Base-by-base conservation (phyloP, 2,329 filamentous ascomycete species). In the Alternaria viburni region DNA sequence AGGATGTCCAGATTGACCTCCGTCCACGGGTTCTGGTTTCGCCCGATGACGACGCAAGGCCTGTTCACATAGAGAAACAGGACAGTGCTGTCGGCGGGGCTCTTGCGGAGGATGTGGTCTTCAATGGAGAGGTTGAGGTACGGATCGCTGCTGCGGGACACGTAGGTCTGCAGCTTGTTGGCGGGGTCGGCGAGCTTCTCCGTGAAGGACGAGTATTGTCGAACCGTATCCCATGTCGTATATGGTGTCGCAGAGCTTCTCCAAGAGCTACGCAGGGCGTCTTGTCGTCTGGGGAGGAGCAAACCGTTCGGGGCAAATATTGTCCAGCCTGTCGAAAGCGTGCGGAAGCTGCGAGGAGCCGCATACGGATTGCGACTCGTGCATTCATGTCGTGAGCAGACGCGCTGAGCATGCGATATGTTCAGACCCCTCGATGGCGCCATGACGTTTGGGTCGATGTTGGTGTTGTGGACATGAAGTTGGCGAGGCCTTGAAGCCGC, bases 21-120 rank as follows among this genome's bases (percentile, higher is more conserved):
- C 9, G 93, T 86, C 96, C 95, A 99, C 57, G 96, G 96, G 79
- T 99, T 99, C 83, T 99, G 96, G 79, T 99, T 99, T 64, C 96
- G 90, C 46, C 96, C 96, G 70, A 99, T 90, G 76, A 99, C 90
- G 63, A 99, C 87, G 77, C 92, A 93, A 1, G 95, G 93, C 41
- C 88, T 82, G 81, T 99, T 98, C 73, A 89, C 87, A 82, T 98
- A 99, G 54, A 97, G 87, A 60, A 98, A 91, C 2, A 98, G 87
- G 54, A 98, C 81, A 13, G 87, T 90, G 12, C 93, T 93, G 64
- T 91, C 87, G 7, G 88, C 84, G 2, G 90, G 87, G 0, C 91
- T 90, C 58, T 89, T 88, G 72, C 92, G 89, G 8, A 98, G 87
- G 28, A 99, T 89, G 79, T 92, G 90, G 78, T 98, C 93, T 83